Evolutionary conservation across 2,329 filamentous ascomycete genomes (phyloP).

Genomic region (Rugonectria rugulosa): DNA sequence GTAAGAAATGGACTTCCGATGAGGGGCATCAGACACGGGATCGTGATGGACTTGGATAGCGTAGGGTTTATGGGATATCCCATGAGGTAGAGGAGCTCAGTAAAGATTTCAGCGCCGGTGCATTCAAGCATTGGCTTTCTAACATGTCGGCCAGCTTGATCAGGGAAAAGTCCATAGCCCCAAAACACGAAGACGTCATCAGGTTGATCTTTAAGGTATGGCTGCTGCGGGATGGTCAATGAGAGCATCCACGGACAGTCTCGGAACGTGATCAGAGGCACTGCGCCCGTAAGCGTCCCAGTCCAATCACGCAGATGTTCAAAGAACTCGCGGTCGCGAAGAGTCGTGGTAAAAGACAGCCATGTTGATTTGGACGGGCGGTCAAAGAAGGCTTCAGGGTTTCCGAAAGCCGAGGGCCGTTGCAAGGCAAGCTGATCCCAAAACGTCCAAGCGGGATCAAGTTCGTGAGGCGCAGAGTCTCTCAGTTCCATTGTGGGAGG

Average conservation of each 20-base stretch:
- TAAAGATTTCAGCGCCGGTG: constrained; percentile 37
- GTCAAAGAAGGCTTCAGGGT: constrained; percentile 39
- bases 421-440: constrained; percentile 36
- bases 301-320: constrained; percentile 35
- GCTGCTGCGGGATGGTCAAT: constrained; percentile 34
- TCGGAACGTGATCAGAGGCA: constrained; percentile 36
- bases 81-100: constrained; percentile 36
- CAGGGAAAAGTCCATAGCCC: constrained; percentile 38
- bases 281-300: constrained; percentile 30
- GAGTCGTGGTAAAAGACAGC: constrained; percentile 36
- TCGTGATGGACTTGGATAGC: constrained; percentile 31
- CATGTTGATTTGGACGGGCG: constrained; percentile 38
- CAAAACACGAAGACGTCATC: constrained; percentile 35
- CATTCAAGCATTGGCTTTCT: constrained; percentile 38
- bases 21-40: constrained; percentile 36
- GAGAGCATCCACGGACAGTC: constrained; percentile 40
- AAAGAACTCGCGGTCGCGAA: constrained; percentile 33
- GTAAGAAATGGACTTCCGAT: constrained; percentile 39
- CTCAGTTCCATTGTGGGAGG: constrained; percentile 38
- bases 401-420: constrained; percentile 32
- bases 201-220: constrained; percentile 35
- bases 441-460: constrained; percentile 35
- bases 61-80: constrained; percentile 34
- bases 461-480: constrained; percentile 36
- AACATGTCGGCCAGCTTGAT: constrained; percentile 34